These are phyloP conservation scores for Nicotiana otophora DNA, from an alignment of 257 asterid species.

Conservation along the genomic window DNA sequence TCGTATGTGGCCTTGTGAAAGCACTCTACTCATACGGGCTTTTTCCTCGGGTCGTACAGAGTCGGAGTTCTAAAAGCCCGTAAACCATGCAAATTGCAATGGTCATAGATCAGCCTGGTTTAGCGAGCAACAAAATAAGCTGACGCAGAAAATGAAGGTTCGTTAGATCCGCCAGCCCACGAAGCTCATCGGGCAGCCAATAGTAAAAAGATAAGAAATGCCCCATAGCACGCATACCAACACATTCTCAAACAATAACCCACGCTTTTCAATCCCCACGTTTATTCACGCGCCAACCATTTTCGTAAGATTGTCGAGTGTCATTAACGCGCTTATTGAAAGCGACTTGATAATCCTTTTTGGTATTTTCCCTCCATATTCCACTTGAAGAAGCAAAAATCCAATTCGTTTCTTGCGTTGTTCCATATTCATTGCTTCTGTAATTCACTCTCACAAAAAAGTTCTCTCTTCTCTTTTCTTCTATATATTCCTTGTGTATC, in stretches of 20 bases:
- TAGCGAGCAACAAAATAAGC: neutral
- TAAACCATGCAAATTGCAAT: no score
- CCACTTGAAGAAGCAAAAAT: neutral
- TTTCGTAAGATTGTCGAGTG: neutral
- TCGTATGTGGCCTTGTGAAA: no score
- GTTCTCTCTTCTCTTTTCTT: neutral
- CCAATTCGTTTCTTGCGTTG: slow-evolving; percentile 10
- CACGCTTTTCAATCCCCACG: neutral
- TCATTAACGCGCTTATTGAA: neutral
- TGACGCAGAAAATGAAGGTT: neutral
- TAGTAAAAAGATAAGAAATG: neutral
- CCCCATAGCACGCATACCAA: slow-evolving; percentile 11
- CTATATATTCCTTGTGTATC: neutral
- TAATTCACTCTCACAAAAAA: slow-evolving; percentile 1
- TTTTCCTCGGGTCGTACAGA: no score
- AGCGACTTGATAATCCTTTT: neutral
- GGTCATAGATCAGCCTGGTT: neutral
- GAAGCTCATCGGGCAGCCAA: neutral
- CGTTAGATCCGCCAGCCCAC: neutral
- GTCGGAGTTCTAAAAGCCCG: no score
- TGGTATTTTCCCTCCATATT: slow-evolving; percentile 16
- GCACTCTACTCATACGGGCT: no score
- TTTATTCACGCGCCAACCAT: neutral
- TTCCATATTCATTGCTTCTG: slow-evolving; percentile 23
- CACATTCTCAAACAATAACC: neutral